Base-by-base conservation (phyloP, 257 asterid species). In the Capsicum pubescens region DNA sequence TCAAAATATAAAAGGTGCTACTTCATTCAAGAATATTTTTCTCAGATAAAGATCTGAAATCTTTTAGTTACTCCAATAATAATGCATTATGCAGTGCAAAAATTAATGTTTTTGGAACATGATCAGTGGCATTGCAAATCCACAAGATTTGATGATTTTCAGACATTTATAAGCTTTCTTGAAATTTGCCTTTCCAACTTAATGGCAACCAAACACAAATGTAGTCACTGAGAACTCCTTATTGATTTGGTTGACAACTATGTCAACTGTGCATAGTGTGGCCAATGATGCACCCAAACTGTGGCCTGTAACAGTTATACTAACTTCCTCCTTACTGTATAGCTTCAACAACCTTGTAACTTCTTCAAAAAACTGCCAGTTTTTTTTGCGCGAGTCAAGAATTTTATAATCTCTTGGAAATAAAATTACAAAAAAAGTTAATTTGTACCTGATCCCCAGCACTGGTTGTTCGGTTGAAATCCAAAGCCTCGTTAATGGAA, bases 271-370 rank as follows among this genome's bases (percentile, higher is more conserved):
- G 35, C 87, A 93, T 69, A 95, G 83, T 26, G 97, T 93, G 8
- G 93, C 87, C 1, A 95, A 82, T 7, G 97, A 90, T 1, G 97
- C 97, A 0, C 99, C 99, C 78, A 95, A 84, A 84, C 99, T 94
- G 89, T 95, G 99, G 6, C 97, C 99, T 3, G 93, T 86, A 8
- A 94, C 68, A 9, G 94, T 94, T 55, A 95, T 89, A 89, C 98
- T 94, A 7, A 89, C 89, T 46, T 94, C 93, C 52, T 95, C 98
- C 2, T 86, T 79, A 87, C 91, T 88, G 94, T 89, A 93, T 52
- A 76, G 80, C 46, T 95, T 90, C 8, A 95, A 95, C 82, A 93
- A 81, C 81, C 92, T 83, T 35, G 84, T 86, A 26, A 95, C 90
- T 87, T 94, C 99, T 0, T 86, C 81, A 3, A 95, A 83, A 82